Evolutionary conservation across 2,329 filamentous ascomycete species (phyloP), one percentile per base, ranked within the genome.

Genomic region (Arachnomyces sp.): DNA sequence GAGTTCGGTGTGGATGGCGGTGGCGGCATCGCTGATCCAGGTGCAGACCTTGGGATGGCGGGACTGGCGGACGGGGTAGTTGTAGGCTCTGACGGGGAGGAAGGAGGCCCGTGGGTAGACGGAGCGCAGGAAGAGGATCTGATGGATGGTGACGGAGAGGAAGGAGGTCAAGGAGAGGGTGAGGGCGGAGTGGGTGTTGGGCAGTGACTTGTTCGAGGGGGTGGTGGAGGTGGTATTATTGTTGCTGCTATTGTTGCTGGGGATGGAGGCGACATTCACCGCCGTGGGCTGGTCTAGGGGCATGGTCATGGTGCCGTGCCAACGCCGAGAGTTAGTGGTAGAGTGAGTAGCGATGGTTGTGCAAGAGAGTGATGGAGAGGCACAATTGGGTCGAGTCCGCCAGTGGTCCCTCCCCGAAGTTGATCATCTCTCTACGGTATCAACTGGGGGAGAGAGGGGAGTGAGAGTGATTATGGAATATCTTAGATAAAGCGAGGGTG

Each of bases 31-130:
- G 56, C 73, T 77, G 62, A 94, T 79, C 84, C 89, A 95, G 53
- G 78, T 69, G 71, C 86, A 93, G 48, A 94, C 83, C 51, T 77
- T 77, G 0, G 89, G 86, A 61, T 94, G 88, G 43, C 88, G 82
- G 44, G 79, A 90, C 59, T 94, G 88, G 53, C 84, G 82, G 34
- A 93, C 82, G 20, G 86, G 76, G 43, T 87, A 80, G 65, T 90
- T 88, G 71, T 89, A 89, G 53, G 85, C 87, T 48, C 82, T 77
- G 30, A 82, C 77, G 31, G 82, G 78, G 43, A 90, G 75, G 65
- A 94, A 95, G 28, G 86, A 85, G 18, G 76, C 65, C 36, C 67
- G 63, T 0, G 89, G 87, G 62, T 95, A 95, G 55, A 94, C 77
- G 44, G 65, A 64, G 51, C 89, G 84, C 55, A 92, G 79, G 68